Evolutionary conservation across 2,329 filamentous ascomycete genomes (phyloP).

Genomic region (Botrytis elliptica): DNA sequence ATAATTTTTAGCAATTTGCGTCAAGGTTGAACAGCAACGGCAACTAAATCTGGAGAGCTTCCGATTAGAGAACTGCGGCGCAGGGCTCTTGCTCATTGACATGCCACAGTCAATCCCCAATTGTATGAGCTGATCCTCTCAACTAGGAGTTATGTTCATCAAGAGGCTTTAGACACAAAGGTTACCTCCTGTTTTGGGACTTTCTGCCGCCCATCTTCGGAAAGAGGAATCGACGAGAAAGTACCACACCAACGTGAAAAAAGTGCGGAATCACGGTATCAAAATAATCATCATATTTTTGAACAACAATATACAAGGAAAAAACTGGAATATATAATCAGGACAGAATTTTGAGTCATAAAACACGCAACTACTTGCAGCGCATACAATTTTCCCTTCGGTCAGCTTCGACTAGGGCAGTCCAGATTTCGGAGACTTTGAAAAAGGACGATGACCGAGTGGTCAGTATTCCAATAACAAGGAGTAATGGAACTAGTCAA

Average conservation of each 20-base stretch:
- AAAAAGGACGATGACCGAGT: background rate
- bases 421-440: background rate
- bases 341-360: background rate
- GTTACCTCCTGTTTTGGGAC: background rate
- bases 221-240: background rate
- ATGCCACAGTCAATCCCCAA: background rate
- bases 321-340: background rate
- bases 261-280: no score
- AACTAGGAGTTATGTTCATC: background rate
- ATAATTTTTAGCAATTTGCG: background rate
- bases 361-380: background rate
- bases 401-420: background rate
- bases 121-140: background rate
- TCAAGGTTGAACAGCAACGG: background rate
- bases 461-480: no score
- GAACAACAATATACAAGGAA: accelerated
- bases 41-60: background rate
- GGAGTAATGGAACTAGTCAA: background rate
- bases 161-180: background rate
- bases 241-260: background rate
- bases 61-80: background rate
- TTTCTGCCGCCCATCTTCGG: background rate
- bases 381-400: background rate
- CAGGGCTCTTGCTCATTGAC: background rate
- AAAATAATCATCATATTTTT: background rate